These are phyloP conservation scores for Chlamydomonas sphaeroides DNA, from an alignment of 139 green algal genomes.

Conservation along the genomic window DNA sequence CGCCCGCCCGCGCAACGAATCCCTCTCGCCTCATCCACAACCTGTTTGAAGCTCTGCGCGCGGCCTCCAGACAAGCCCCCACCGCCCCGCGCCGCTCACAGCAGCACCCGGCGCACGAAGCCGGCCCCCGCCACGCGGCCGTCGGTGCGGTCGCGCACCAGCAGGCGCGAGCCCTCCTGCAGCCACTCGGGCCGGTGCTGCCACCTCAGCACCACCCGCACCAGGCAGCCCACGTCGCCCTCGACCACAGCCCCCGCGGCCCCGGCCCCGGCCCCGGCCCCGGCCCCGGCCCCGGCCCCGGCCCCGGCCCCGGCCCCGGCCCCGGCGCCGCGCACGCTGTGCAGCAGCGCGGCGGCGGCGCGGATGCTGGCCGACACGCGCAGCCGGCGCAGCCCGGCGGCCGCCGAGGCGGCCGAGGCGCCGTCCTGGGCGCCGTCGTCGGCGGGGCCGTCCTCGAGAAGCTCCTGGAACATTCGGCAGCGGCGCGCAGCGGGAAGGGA, in stretches of 20 bases:
- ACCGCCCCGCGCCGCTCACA: too few species aligned
- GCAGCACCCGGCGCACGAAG: constrained; percentile 44
- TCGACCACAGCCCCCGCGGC: background rate
- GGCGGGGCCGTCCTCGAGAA: background rate
- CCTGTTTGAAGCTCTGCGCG: too few species aligned
- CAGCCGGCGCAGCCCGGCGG: background rate
- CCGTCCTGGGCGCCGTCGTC: background rate
- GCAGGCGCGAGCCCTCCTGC: constrained; percentile 65
- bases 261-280: background rate
- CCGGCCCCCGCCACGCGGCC: constrained; percentile 65
- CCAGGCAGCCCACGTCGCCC: constrained; percentile 42
- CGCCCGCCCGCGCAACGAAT: too few species aligned
- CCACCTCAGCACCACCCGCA: constrained; percentile 66
- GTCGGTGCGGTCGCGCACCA: constrained; percentile 70
- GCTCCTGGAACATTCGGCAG: too few species aligned
- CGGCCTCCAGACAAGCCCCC: too few species aligned
- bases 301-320: too few species aligned
- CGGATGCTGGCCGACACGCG: constrained; percentile 44
- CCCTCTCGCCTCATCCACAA: too few species aligned
- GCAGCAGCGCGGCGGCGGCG: constrained; percentile 53
- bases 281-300: background rate
- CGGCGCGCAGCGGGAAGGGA: too few species aligned
- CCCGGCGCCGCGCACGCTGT: constrained; percentile 21
- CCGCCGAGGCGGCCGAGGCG: too few species aligned
- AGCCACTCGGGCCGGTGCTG: constrained; percentile 81